Evolutionary conservation across 2,329 filamentous ascomycete species (phyloP).

Genomic region (Teratosphaeriaceae sp.): DNA sequence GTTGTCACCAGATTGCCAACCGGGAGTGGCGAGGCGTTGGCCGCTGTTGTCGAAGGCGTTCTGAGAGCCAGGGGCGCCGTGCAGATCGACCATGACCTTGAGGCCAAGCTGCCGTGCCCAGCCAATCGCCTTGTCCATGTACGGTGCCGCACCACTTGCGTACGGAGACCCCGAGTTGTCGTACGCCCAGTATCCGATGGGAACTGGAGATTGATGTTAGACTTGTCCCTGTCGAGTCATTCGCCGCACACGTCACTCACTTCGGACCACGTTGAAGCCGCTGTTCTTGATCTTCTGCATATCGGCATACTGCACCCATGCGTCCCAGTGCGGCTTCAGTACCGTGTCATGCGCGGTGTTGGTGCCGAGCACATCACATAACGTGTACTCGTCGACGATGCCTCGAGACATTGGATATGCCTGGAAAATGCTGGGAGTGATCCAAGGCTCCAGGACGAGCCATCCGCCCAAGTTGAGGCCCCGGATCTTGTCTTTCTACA

Average conservation of each 20-base stretch:
- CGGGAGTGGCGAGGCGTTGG: constrained; percentile 14
- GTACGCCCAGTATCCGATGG: constrained; percentile 52
- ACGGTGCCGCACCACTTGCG: constrained; percentile 38
- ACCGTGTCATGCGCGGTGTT: constrained; percentile 36
- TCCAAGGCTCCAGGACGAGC: constrained; percentile 33
- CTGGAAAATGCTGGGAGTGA: constrained; percentile 31
- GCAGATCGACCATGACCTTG: constrained; percentile 46
- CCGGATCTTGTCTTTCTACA: constrained; percentile 9
- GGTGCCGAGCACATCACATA: constrained; percentile 44
- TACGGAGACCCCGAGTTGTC: constrained; percentile 43
- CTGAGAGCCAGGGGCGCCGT: constrained; percentile 45
- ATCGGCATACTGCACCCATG: constrained; percentile 44
- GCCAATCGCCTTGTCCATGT: constrained; percentile 41
- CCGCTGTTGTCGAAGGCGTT: constrained; percentile 43
- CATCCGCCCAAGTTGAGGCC: constrained; percentile 33
- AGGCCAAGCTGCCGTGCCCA: constrained; percentile 41
- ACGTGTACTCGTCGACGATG: constrained; percentile 46
- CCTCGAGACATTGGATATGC: constrained; percentile 17
- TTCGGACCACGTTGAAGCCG: constrained; percentile 37
- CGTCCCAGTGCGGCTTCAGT: constrained; percentile 46
- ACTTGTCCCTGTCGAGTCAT: too few relatives aligned
- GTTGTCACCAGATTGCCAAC: constrained; percentile 27
- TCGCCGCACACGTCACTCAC: too few relatives aligned
- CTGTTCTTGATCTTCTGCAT: constrained; percentile 42
- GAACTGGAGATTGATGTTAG: constrained; percentile 32